Evolutionary conservation across 2,329 filamentous ascomycete genomes (phyloP), one percentile per base, ranked within the genome.

Genomic region (Emmonsia crescens): DNA sequence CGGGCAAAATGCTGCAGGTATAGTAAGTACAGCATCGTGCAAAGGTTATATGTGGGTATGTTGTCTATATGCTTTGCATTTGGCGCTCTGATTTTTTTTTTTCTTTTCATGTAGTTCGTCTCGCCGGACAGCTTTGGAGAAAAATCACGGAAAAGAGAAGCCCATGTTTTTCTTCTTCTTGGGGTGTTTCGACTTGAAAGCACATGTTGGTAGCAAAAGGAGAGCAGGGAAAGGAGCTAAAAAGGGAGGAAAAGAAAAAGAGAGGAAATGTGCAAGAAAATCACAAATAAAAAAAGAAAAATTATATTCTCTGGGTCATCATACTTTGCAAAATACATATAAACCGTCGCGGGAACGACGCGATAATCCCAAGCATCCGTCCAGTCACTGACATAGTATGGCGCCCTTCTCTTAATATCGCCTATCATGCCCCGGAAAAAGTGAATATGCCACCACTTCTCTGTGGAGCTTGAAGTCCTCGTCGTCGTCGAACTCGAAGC

Each of bases 301-400:
- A 44, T 57, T 54, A 63, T 57, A 61, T 65, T 60, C 29, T 54
- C 40, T 52, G 65, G 54, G 57, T 70, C 81, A 70, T 70, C 81
- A 70, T 81, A 93, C 89, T 95, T 95, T 65, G 91, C 90, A 81
- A 95, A 96, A 78, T 94, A 96, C 89, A 95, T 96, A 76, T 95
- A 95, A 36, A 95, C 79, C 10, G 91, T 95, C 19, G 89, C 89
- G 1, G 91, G 91, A 46, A 96, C 82, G 49, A 96, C 89, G 60
- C 91, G 84, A 77, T 96, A 96, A 72, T 95, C 89, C 89, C 89
- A 94, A 1, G 91, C 91, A 77, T 96, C 91, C 21, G 73, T 79
- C 89, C 89, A 95, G 74, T 96, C 91, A 74, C 87, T 92, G 75
- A 77, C 79, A 71, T 94, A 96, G 72, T 82, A 95, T 0, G 91